A percentile compares a stretch with the other conserved stretches of the same genome.
Evolutionary conservation across 2,329 filamentous ascomycete genomes (phyloP).

Genomic region (Xylariaceae sp.): DNA sequence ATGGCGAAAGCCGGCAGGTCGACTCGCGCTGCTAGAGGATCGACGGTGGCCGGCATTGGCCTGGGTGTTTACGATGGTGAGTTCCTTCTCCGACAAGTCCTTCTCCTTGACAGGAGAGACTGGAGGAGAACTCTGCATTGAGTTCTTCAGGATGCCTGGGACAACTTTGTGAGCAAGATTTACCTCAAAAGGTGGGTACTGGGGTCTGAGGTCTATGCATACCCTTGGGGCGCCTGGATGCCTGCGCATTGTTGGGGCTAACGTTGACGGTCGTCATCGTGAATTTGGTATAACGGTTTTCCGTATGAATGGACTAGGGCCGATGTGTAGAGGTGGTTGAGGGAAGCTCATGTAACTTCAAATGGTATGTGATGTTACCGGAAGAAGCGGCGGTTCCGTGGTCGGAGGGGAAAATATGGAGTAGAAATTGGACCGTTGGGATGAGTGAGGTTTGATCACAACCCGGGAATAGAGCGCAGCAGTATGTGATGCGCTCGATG

Average conservation of each 20-base stretch:
- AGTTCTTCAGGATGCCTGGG: constrained; percentile 90
- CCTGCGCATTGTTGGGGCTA: constrained; percentile 23
- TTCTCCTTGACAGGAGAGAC: constrained; percentile 45
- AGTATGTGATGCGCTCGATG: not conserved
- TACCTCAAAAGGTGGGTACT: not conserved
- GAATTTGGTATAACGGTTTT: constrained; percentile 1
- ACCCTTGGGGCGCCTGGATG: constrained; percentile 31
- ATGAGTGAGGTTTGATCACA: not conserved
- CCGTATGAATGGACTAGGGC: not conserved
- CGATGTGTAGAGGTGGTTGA: not conserved
- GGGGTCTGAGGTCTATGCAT: not conserved
- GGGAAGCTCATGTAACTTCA: not conserved
- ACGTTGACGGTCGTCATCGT: constrained; percentile 30
- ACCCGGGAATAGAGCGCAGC: not conserved
- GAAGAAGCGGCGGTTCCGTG: not conserved
- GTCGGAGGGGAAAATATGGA: not conserved
- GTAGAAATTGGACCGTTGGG: not conserved
- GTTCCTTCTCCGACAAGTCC: constrained; percentile 69
- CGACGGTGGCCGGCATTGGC: constrained; percentile 86
- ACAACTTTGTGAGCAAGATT: not conserved
- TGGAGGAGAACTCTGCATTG: constrained; percentile 59
- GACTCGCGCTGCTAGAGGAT: constrained; percentile 68
- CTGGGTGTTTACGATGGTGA: constrained; percentile 90
- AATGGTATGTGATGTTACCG: not conserved
- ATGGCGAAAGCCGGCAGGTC: constrained; percentile 61